Conservation (phyloP, 1,284 basidiomycete genomes). For the Trametes sp. region DNA sequence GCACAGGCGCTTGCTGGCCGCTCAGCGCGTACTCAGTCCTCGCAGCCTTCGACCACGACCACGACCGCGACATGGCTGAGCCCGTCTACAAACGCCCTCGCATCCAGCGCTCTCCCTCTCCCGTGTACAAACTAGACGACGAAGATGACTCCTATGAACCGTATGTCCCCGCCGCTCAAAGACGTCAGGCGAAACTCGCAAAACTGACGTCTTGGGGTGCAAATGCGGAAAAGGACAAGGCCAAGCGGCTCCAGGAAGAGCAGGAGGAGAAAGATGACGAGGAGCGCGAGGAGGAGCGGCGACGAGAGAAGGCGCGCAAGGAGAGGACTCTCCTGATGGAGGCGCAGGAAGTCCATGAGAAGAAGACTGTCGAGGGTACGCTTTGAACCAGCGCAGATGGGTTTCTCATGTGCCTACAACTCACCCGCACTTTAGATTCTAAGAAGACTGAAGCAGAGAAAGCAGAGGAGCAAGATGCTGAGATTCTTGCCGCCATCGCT, state of each 20-base stretch:
- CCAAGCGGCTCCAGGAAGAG: slow-evolving; percentile 61
- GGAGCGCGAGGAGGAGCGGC: slow-evolving; percentile 78
- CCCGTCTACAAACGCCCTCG: slow-evolving; percentile 39
- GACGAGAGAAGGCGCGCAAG: slow-evolving; percentile 77
- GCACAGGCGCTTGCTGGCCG: neutral
- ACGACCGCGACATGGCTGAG: slow-evolving; percentile 25
- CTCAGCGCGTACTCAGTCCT: neutral
- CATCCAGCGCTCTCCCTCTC: slow-evolving; percentile 63
- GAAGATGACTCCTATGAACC: slow-evolving; percentile 78
- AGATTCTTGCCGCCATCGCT: slow-evolving; percentile 91
- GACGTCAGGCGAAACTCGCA: slow-evolving; percentile 82
- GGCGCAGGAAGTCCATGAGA: slow-evolving; percentile 90
- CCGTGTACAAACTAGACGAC: slow-evolving; percentile 67
- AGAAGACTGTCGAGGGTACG: slow-evolving; percentile 83
- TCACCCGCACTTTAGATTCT: slow-evolving; percentile 63
- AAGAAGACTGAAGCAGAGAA: slow-evolving; percentile 87
- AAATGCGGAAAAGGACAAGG: slow-evolving; percentile 61
- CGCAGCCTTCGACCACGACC: neutral
- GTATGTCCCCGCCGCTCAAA: slow-evolving; percentile 90
- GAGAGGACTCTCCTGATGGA: slow-evolving; percentile 88
- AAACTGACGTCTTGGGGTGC: slow-evolving; percentile 71
- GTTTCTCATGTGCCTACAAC: slow-evolving; percentile 1
- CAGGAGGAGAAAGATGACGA: slow-evolving; percentile 76
- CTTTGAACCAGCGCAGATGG: slow-evolving; percentile 16
- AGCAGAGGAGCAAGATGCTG: slow-evolving; percentile 88